These are phyloP conservation scores for Entamoeba histolytica DNA, from an alignment of 208 protist species.

Conservation along the genomic window DNA sequence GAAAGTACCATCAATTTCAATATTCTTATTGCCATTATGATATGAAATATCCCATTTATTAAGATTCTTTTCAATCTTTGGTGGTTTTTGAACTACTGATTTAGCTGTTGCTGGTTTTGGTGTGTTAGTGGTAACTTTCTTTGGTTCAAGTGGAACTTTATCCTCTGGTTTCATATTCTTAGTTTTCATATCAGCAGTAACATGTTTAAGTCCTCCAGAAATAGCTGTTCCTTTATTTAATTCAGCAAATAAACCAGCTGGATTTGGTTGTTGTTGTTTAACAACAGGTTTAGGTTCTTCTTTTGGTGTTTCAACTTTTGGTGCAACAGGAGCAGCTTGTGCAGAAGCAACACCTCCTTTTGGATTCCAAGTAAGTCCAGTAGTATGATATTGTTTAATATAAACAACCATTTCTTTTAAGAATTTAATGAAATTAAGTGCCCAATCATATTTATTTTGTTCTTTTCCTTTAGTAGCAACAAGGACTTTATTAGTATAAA, in stretches of 20 bases:
- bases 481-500: conserved; percentile 3
- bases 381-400: conserved; percentile 8
- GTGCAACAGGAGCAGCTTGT: background rate
- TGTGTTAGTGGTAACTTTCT: background rate
- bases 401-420: conserved; percentile 1
- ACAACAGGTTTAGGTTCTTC: background rate
- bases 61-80: background rate
- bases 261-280: background rate
- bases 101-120: background rate
- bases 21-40: background rate
- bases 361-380: background rate
- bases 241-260: background rate
- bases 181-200: background rate
- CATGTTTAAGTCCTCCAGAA: background rate
- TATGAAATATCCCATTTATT: background rate
- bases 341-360: background rate
- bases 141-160: background rate
- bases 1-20: background rate
- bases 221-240: background rate
- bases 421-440: background rate
- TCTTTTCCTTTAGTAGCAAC: conserved; percentile 1
- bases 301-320: background rate
- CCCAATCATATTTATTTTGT: conserved; percentile 3
- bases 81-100: background rate
- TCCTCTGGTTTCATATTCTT: background rate